Conservation (phyloP, 495 filamentous ascomycete species). For the Xylaria scruposa region DNA sequence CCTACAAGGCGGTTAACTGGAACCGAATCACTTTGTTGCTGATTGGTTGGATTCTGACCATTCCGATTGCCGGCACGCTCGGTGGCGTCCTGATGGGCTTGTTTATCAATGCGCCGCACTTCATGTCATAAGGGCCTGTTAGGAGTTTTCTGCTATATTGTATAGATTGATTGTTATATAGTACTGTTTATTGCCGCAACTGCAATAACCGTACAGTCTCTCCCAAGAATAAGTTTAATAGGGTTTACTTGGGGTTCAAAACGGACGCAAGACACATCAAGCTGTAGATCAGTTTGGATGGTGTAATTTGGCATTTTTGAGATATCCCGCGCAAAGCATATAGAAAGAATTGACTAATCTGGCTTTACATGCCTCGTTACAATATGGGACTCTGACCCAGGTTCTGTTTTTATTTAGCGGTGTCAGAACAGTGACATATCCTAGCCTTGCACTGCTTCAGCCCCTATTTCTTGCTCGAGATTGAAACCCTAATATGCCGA, state of each 20-base stretch:
- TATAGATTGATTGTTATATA: not conserved
- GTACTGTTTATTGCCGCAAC: not conserved
- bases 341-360: slow-evolving; percentile 6
- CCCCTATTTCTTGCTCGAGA: not conserved
- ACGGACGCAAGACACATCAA: slow-evolving; percentile 1
- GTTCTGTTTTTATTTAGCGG: not conserved
- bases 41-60: slow-evolving; percentile 66
- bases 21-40: slow-evolving; percentile 60
- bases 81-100: slow-evolving; percentile 67
- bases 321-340: slow-evolving; percentile 11
- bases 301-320: not conserved
- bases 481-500: not conserved
- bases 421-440: too few species aligned
- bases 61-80: slow-evolving; percentile 67
- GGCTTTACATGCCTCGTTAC: not conserved
- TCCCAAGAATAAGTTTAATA: not conserved
- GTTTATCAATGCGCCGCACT: slow-evolving; percentile 67
- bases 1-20: slow-evolving; percentile 67
- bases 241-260: not conserved
- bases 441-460: not conserved
- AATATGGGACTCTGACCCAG: not conserved
- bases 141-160: not conserved
- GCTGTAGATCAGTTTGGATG: not conserved
- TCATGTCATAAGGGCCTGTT: slow-evolving; percentile 27
- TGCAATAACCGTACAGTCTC: not conserved